Percentiles rank a stretch among this genome's conserved stretches.
Conservation (phyloP, 192 early-diverging fungal genomes). For the Coemansia nantahalensis region DNA sequence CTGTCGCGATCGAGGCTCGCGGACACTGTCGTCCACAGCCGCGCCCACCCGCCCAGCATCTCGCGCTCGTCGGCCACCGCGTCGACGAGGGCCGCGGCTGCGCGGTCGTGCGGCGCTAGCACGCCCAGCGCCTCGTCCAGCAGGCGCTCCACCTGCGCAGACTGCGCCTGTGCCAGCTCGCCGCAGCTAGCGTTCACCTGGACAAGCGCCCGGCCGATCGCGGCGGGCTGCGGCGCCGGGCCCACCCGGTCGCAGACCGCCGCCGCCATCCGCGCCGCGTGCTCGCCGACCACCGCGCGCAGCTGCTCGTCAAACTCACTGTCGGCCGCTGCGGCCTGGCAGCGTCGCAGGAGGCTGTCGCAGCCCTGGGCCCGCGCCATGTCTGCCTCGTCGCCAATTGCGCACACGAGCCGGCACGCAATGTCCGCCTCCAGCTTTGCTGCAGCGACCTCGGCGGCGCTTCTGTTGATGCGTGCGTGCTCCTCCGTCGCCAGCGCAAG, state of each 20-base stretch:
- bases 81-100: constrained; percentile 2
- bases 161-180: constrained; percentile 15
- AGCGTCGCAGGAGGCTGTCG: constrained; percentile 6
- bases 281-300: not conserved
- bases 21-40: constrained; percentile 26
- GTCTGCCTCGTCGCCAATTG: constrained; percentile 13
- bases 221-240: not conserved
- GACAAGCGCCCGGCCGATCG: not conserved
- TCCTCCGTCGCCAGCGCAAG: constrained; percentile 13
- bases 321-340: not conserved
- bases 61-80: constrained; percentile 19
- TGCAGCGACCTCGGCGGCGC: constrained; percentile 1
- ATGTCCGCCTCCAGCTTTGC: constrained; percentile 9
- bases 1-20: constrained; percentile 19
- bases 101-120: constrained; percentile 5
- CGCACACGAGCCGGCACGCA: constrained; percentile 9
- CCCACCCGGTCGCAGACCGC: not conserved
- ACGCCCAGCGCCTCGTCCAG: constrained; percentile 2
- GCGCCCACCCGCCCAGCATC: constrained; percentile 24
- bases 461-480: constrained; percentile 11
- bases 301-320: not conserved
- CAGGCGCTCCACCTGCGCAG: not conserved
- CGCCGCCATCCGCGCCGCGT: constrained; percentile 1
- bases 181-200: constrained; percentile 11
- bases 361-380: constrained; percentile 1